Evolutionary conservation across 495 filamentous ascomycete species (phyloP), one percentile per base, ranked within the genome.

Genomic region (Talaromyces nanjingensis): DNA sequence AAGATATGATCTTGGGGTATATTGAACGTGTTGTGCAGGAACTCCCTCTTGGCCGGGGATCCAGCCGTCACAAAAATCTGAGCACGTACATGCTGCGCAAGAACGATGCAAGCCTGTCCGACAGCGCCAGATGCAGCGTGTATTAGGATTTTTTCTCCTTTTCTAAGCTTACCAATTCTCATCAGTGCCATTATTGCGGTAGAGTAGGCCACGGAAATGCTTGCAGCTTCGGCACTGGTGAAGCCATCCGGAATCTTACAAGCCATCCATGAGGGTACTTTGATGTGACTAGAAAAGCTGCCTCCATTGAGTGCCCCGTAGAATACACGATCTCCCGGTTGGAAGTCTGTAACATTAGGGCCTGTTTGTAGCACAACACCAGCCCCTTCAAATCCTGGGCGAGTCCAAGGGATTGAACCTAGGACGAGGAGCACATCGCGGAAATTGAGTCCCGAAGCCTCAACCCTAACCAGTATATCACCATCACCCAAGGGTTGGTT

Each of bases 301-400:
- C 76, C 76, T n/a, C 81, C 1, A 11, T 37, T 6, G 6, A 37
- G 3, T 37, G 33, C 33, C 33, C 33, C 33, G 11, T 7, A 37
- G 11, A 2, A 37, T 11, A 37, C 33, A 37, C 33, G 79, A 65
- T 86, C 81, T 27, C 84, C 85, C 24, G 79, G 70, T 47, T 79
- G 72, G 57, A 87, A 69, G 22, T 74, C 68, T 16, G 67, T 73
- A 22, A 85, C 80, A 39, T 72, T 70, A 39, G 67, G 67, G 7
- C 85, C 86, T 16, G 85, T 64, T 4, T 77, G 71, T 7, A 74
- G 78, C 22, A 89, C 74, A 14, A 85, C 59, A 56, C 85, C 86
- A 20, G 79, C 77, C 60, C 79, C 80, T 68, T 87, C 86, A 56
- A 78, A 68, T 4, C 86, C 86, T 1, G 83, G 67, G 11, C 1